These are phyloP conservation scores for Epichloe coenophiala DNA, from an alignment of 2,329 filamentous ascomycete species.

Conservation along the genomic window DNA sequence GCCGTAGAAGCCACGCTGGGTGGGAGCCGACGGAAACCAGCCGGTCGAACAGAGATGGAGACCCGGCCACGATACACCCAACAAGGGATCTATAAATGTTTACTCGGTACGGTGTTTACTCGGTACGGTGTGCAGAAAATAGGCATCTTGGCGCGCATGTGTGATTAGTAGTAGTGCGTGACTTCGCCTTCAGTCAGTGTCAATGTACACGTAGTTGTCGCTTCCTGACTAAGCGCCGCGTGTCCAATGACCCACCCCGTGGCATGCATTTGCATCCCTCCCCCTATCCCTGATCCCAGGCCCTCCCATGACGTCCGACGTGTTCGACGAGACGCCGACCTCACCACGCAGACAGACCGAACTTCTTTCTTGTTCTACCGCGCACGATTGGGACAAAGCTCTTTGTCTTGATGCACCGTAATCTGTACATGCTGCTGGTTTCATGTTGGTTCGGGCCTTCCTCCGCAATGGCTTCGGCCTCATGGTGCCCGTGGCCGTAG, in stretches of 20 bases:
- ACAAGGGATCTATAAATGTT: too few relatives aligned
- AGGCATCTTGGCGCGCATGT: too few relatives aligned
- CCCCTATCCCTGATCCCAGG: background rate
- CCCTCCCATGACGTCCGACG: background rate
- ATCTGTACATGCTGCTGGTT: conserved; percentile 22
- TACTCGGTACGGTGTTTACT: too few relatives aligned
- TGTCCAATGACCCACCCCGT: background rate
- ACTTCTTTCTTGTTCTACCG: background rate
- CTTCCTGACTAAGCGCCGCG: background rate
- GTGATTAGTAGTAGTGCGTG: too few relatives aligned
- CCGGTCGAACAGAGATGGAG: too few relatives aligned
- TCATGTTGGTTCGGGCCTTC: conserved; percentile 39
- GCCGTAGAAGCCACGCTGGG: too few relatives aligned
- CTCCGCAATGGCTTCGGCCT: conserved; percentile 44
- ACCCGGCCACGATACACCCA: too few relatives aligned
- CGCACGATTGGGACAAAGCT: background rate
- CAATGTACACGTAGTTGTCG: background rate
- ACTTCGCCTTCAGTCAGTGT: too few relatives aligned
- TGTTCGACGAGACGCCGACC: background rate
- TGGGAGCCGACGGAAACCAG: too few relatives aligned
- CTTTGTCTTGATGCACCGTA: conserved; percentile 8
- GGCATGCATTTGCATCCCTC: background rate
- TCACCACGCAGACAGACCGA: background rate
- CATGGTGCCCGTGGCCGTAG: conserved; percentile 47
- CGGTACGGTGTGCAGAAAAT: too few relatives aligned